phyloP scores from a whole-genome alignment of 352 stramenopile species.

The Phytophthora pisi region DNA sequence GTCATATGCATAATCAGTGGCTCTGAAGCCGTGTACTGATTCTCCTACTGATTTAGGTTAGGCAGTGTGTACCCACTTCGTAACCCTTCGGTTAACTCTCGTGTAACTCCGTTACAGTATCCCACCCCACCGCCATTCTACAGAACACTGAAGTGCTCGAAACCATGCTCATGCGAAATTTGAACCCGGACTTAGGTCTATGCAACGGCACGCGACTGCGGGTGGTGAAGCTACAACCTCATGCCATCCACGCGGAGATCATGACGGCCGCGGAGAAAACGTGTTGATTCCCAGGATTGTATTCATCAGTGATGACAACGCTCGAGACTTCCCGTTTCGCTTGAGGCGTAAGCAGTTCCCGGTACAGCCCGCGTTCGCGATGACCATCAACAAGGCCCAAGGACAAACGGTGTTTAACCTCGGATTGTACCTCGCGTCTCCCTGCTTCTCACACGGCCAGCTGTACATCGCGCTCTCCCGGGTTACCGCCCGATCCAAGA shows the following conservation, averaged over 20 bases:
- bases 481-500: conserved; percentile 9
- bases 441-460: conserved; percentile 36
- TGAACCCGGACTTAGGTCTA: conserved; percentile 30
- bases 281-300: conserved; percentile 32
- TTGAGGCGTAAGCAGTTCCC: conserved; percentile 35
- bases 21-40: no score
- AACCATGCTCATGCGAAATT: conserved; percentile 42
- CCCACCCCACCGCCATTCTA: no score
- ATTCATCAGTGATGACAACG: conserved; percentile 19
- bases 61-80: no score
- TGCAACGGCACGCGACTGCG: conserved; percentile 38
- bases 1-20: no score
- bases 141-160: no score
- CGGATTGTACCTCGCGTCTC: conserved; percentile 27
- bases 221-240: conserved; percentile 26
- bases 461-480: conserved; percentile 5
- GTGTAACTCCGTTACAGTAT: no score
- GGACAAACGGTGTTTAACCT: conserved; percentile 40
- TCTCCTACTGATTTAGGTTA: no score
- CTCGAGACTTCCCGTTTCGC: conserved; percentile 22
- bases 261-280: conserved; percentile 24
- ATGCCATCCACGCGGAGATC: conserved; percentile 38
- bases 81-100: no score
- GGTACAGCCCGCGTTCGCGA: conserved; percentile 30
- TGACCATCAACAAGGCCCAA: conserved; percentile 51